Evolutionary conservation across 371 early-diverging fungal genomes (phyloP), one percentile per base, ranked within the genome.

Genomic region (Actinomucor elegans): DNA sequence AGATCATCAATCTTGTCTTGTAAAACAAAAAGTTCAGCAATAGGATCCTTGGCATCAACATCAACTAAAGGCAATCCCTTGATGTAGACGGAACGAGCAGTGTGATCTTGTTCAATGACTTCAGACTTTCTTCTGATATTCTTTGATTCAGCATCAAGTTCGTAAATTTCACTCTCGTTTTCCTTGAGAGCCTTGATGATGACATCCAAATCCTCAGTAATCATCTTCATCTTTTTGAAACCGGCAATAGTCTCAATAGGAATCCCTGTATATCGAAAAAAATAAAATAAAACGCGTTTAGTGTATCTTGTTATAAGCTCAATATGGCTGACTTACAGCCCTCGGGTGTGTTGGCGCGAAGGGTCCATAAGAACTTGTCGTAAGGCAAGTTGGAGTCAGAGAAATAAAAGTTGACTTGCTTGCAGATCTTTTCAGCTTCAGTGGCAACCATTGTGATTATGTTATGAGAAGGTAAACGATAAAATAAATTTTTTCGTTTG

Each of bases 401-500:
- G 57, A 91, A 89, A 70, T 91, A 91, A 69, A 87, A 89, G 67
- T 88, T 84, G 54, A 91, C 82, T 67, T 91, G 91, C 57, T 81
- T 77, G 24, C 80, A 65, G 43, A 90, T 80, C 71, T 84, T 83
- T 52, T 67, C 64, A 45, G 76, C 71, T 5, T 59, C 48, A 34
- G 59, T 59, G 20, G 43, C 35, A 20, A 48, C 55, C 55, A 60
- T 60, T 5, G 9, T 36, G 21, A 29, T 29, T 24, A 26, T 24
- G 26, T 24, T 9, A 27, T 2, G 10, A 6, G 7, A 14, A 15
- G 4, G 43, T 27, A 2, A n/a, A 27, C n/a, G 11, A 28, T 14
- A 18, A 31, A 46, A 11, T n/a, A n/a, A n/a, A n/a, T n/a, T n/a
- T n/a, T n/a, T n/a, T n/a, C n/a, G n/a, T n/a, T n/a, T n/a, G n/a